Base-by-base conservation (phyloP, 352 stramenopile species). In the Pythium brachiatum region DNA sequence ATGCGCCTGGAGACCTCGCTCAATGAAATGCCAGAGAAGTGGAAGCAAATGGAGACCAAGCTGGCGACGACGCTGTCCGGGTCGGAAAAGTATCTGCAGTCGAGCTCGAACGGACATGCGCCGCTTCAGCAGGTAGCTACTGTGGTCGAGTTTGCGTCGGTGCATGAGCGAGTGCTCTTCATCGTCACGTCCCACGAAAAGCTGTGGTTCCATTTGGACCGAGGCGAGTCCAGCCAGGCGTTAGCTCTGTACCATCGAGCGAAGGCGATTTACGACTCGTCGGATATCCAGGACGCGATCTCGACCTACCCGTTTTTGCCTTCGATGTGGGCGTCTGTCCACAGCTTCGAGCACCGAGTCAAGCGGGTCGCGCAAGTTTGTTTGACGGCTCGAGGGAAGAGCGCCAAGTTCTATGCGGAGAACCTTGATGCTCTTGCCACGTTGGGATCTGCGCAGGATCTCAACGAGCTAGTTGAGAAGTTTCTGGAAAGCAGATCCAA, bases 21-120 rank as follows among this genome's bases (percentile, higher is more conserved):
- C 12, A 85, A 90, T 59, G 85, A 96, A 59, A 92, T 96, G 87
- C 83, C 87, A 0, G 66, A 80, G n/a, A 79, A 87, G 62, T 96
- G 87, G 87, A 80, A 80, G 27, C 62, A 72, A 29, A 83, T 94
- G 59, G 81, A 94, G 48, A 58, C 66, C 18, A 55, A 52, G 46
- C 64, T 92, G 7, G 53, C 60, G 0, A 39, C 18, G 7, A 74
- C 79, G 3, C 53, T 92, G 4, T 46, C 68, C 18, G 46, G 59
- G 8, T 62, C 69, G 15, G 59, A 70, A 9, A 57, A 50, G 46
- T 57, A 57, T 31, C 32, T 62, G 15, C 3, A 34, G 23, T 26
- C 26, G 18, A 52, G 25, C n/a, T 39, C 52, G 39, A 67, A 48
- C 32, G 46, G 60, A 25, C 34, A 59, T 6, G n/a, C 41, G 0